These are phyloP conservation scores for Schrenkiella parvula DNA, from an alignment of 345 rosid genomes.

Conservation along the genomic window DNA sequence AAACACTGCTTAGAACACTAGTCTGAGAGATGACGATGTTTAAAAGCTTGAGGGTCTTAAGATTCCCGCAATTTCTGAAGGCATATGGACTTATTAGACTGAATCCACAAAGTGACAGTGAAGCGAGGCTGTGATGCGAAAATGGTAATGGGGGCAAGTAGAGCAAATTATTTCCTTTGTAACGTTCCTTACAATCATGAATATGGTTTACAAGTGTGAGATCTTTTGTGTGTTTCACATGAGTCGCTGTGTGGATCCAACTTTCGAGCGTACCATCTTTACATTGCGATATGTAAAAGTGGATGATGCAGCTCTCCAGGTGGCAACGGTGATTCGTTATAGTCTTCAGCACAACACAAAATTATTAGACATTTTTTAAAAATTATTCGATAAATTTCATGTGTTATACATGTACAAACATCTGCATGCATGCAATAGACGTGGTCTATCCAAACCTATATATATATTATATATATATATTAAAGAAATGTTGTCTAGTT, in stretches of 20 bases:
- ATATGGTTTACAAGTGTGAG: not conserved
- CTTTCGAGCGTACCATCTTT: not conserved
- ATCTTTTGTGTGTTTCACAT: not conserved
- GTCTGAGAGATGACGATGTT: not conserved
- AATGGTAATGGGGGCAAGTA: not conserved
- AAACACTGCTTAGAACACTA: not conserved
- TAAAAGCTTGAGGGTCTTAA: slow-evolving; percentile 8
- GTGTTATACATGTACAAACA: not conserved
- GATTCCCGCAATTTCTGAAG: slow-evolving; percentile 1
- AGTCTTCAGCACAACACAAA: not conserved
- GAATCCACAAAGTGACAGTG: slow-evolving; percentile 8
- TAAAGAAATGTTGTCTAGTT: not conserved
- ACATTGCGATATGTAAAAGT: not conserved
- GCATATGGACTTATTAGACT: not conserved
- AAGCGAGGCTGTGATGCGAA: not conserved
- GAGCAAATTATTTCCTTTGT: not conserved
- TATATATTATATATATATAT: too few species aligned
- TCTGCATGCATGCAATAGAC: not conserved
- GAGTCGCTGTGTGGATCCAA: slow-evolving; percentile 1
- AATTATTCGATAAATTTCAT: not conserved
- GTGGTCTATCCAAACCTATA: not conserved
- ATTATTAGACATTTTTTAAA: not conserved
- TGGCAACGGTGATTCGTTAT: not conserved
- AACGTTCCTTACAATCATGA: not conserved
- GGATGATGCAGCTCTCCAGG: slow-evolving; percentile 8